Base-by-base conservation (phyloP, 208 protist genomes). In the Acanthamoeba sp. region DNA sequence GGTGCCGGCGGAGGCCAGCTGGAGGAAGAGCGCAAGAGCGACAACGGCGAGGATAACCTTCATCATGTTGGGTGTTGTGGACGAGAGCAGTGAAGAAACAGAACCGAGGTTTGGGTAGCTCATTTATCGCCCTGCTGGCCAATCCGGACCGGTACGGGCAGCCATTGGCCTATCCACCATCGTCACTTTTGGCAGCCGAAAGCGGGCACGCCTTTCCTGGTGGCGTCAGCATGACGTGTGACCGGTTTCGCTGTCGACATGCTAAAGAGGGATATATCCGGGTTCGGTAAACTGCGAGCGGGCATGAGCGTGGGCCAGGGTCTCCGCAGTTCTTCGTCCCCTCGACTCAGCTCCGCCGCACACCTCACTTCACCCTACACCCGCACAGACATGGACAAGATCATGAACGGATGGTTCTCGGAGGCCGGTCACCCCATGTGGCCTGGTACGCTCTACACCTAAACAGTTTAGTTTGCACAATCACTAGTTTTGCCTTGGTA, bases 381-480 rank as follows among this genome's bases (percentile, higher is more conserved):
- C 29, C 29, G 10, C 64, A 73, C 48, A 52, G 20, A 92, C n/a
- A 92, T 92, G 87, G 59, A 92, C 87, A 92, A 76, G 45, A 92
- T 92, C 62, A 42, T 59, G 62, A 92, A 92, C 40, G 87, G 87
- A 45, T 92, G 87, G 87, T 92, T 92, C 87, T 92, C 87, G 34
- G 87, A 92, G 87, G 87, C 45, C 87, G 59, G 59, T 55, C 66
- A 78, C 66, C 40, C 38, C 34, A 64, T 76, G 87, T 92, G 87
- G 87, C 87, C 87, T 29, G 87, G 87, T 92, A 92, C 87, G 62
- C 38, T 69, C 40, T 66, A 27, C 40, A 50, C 69, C 76, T 50
- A 3, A 34, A 78, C 69, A 78, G 12, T 36, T 71, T 71, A 29
- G 32, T 71, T 71, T 71, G 9, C 59, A 59, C 52, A 66, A 27